Evolutionary conservation across 2,329 filamentous ascomycete species (phyloP).

Genomic region (Ascosphaera acerosa): DNA sequence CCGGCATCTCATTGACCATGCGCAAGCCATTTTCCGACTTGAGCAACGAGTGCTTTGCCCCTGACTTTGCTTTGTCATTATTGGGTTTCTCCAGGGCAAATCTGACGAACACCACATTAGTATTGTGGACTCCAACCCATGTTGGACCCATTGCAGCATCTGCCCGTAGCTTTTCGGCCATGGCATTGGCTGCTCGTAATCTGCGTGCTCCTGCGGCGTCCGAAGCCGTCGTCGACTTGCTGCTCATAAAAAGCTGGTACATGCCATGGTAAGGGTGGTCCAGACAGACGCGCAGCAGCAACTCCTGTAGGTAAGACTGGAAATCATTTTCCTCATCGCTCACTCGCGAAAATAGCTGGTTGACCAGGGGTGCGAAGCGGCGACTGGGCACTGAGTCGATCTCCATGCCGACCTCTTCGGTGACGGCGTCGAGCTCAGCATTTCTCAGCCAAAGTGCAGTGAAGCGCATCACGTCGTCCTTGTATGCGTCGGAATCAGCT

Average conservation of each 20-base stretch:
- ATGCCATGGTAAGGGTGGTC: slow-evolving; percentile 94
- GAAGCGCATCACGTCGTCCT: slow-evolving; percentile 76
- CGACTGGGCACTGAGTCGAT: slow-evolving; percentile 55
- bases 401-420: slow-evolving; percentile 45
- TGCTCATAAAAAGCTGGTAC: slow-evolving; percentile 82
- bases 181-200: slow-evolving; percentile 41
- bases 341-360: slow-evolving; percentile 83
- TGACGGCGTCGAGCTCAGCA: slow-evolving; percentile 49
- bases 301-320: slow-evolving; percentile 43
- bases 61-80: slow-evolving; percentile 39
- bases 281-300: slow-evolving; percentile 62
- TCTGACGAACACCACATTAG: slow-evolving; percentile 37
- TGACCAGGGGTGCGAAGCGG: slow-evolving; percentile 85
- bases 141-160: slow-evolving; percentile 27
- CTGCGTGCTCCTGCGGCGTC: slow-evolving; percentile 54
- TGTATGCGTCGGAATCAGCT: slow-evolving; percentile 60
- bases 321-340: slow-evolving; percentile 45
- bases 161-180: slow-evolving; percentile 35
- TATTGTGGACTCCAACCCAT: slow-evolving; percentile 48
- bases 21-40: slow-evolving; percentile 36
- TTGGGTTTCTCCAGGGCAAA: slow-evolving; percentile 25
- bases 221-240: slow-evolving; percentile 37
- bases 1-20: slow-evolving; percentile 36
- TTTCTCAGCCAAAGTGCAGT: slow-evolving; percentile 86
- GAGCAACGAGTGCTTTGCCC: slow-evolving; percentile 35